phyloP scores from a whole-genome alignment of 257 asterid species.

The Solanum phureja region DNA sequence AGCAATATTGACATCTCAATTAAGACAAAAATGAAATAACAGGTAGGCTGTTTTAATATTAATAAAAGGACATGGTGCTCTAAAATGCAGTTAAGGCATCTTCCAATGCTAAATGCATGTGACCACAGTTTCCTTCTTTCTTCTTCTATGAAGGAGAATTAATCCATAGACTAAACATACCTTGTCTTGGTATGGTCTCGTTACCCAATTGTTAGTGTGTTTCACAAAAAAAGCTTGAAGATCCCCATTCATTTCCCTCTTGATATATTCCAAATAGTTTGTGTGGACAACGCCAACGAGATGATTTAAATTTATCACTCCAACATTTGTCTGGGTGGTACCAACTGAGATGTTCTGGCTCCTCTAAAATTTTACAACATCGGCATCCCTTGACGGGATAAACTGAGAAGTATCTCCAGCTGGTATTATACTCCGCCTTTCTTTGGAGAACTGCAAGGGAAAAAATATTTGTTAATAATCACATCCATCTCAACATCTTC shows the following conservation, averaged over 20 bases:
- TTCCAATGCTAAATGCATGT: not conserved
- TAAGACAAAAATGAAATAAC: not conserved
- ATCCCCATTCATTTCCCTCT: constrained; percentile 93
- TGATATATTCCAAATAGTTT: constrained; percentile 16
- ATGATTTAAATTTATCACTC: constrained; percentile 92
- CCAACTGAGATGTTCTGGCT: constrained; percentile 95
- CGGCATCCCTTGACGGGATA: constrained; percentile 79
- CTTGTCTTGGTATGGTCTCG: constrained; percentile 77
- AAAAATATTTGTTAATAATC: not conserved
- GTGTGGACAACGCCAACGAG: constrained; percentile 93
- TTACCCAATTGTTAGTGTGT: constrained; percentile 83
- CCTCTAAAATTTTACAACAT: constrained; percentile 79
- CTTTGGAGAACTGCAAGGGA: constrained; percentile 49
- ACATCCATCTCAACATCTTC: not conserved
- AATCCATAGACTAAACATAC: constrained; percentile 16
- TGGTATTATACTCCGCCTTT: constrained; percentile 74
- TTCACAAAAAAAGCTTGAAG: constrained; percentile 81
- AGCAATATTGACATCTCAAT: not conserved
- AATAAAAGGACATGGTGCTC: not conserved
- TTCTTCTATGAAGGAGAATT: not conserved
- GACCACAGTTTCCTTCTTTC: not conserved
- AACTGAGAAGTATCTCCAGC: constrained; percentile 88
- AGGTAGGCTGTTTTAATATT: not conserved
- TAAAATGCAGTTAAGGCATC: not conserved
- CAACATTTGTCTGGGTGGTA: constrained; percentile 92